Evolutionary conservation across 352 stramenopile genomes (phyloP), one percentile per base, ranked within the genome.

Genomic region (Pilasporangium apinafurcum): DNA sequence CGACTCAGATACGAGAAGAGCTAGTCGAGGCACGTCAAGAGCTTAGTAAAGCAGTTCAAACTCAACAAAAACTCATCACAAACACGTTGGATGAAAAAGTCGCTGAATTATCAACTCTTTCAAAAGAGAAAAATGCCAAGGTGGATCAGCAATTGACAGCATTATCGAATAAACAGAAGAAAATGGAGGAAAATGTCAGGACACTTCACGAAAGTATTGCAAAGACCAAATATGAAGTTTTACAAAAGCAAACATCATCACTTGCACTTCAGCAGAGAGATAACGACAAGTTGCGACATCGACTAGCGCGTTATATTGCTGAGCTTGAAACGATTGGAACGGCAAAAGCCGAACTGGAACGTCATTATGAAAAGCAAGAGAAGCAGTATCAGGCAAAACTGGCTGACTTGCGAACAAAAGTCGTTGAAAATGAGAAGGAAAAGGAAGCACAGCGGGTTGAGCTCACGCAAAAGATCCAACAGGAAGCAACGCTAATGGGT

Each of bases 401-500:
- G n/a, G 68, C 76, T 27, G 56, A 79, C 20, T 36, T 89, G 30
- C 64, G 62, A 17, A 39, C 28, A 4, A 53, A 69, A 13, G 21
- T 86, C 24, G 61, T 62, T 2, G 57, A 70, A 16, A 68, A 64
- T 8, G 68, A 85, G 40, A 69, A 70, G 8, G 44, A 68, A 17
- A 76, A 68, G 34, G 76, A 86, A 25, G 24, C 52, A 0, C 54
- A 86, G 36, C 69, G 72, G 1, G 41, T 66, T 12, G 74, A 84
- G 28, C 55, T 89, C 7, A 40, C 83, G 18, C 61, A 79, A 30
- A 65, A 57, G 9, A 53, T 86, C 8, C 74, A 86, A 34, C 53
- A 79, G 24, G 74, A 86, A 33, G 64, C 68, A 27, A 75, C 77
- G 42, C 56, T 76, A n/a, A 68, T 86, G 56, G 77, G 77, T 21